phyloP scores from a whole-genome alignment of 306 rosid species.

The Castanea mollissima region DNA sequence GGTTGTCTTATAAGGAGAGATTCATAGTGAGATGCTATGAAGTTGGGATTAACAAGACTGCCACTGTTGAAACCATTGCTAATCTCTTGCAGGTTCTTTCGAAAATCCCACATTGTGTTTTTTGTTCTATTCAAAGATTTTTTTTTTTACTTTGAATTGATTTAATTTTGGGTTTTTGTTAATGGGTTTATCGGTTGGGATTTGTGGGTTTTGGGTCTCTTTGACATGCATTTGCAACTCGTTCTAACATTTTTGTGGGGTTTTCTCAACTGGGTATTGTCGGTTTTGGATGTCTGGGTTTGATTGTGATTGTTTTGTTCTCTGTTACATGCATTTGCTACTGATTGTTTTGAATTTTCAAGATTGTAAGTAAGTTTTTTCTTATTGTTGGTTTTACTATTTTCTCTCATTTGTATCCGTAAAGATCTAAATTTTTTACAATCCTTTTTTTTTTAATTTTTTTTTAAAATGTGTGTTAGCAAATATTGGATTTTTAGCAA shows the following conservation, averaged over 20 bases:
- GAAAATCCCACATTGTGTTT: too few species aligned
- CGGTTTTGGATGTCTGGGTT: not conserved
- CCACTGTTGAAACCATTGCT: constrained; percentile 95
- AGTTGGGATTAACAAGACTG: constrained; percentile 95
- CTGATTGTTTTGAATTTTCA: not conserved
- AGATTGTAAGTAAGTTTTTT: not conserved
- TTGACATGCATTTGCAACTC: too few species aligned
- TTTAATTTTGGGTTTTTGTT: constrained; percentile 1
- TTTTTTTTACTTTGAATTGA: not conserved
- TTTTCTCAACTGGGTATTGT: not conserved
- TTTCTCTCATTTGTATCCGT: not conserved
- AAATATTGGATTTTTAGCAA: not conserved
- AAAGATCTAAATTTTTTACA: too few species aligned
- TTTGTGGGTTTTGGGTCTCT: not conserved
- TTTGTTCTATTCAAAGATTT: not conserved
- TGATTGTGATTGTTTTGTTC: not conserved
- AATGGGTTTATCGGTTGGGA: not conserved
- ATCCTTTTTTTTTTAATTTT: not conserved
- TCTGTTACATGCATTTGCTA: not conserved
- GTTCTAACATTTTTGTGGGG: not conserved
- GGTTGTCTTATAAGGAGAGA: constrained; percentile 83
- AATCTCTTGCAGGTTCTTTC: constrained; percentile 80
- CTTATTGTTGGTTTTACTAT: not conserved
- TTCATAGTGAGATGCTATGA: constrained; percentile 91
- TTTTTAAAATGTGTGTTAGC: not conserved